These are phyloP conservation scores for Lachnellula suecica DNA, from an alignment of 2,329 filamentous ascomycete genomes.

Conservation along the genomic window DNA sequence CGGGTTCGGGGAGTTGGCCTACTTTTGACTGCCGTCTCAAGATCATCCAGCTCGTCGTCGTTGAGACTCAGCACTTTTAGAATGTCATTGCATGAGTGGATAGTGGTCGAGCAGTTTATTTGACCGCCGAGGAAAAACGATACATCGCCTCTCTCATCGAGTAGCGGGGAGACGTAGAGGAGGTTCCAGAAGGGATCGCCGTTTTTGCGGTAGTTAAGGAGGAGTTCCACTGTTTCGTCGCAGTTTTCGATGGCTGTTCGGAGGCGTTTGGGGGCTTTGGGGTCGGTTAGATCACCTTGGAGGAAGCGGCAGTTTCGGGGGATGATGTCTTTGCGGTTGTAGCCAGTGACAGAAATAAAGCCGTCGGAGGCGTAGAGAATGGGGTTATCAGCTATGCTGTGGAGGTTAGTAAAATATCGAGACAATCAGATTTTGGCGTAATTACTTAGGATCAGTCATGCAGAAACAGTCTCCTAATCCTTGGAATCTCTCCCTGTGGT, in stretches of 20 bases:
- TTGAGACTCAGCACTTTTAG: slow-evolving; percentile 45
- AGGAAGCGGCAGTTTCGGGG: slow-evolving; percentile 50
- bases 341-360: slow-evolving; percentile 52
- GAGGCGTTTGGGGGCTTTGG: slow-evolving; percentile 40
- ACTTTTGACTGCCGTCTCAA: slow-evolving; percentile 15
- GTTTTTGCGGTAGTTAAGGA: slow-evolving; percentile 51
- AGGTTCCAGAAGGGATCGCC: slow-evolving; percentile 58
- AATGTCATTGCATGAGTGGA: slow-evolving; percentile 50
- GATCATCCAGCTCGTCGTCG: slow-evolving; percentile 33
- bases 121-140: slow-evolving; percentile 56
- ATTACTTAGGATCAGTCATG: slow-evolving; percentile 48
- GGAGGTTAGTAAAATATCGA: no score
- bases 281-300: slow-evolving; percentile 47
- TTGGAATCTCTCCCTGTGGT: slow-evolving; percentile 42
- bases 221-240: slow-evolving; percentile 47
- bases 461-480: slow-evolving; percentile 60
- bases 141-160: slow-evolving; percentile 45
- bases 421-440: neutral
- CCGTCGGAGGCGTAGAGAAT: slow-evolving; percentile 50
- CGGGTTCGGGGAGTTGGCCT: slow-evolving; percentile 21
- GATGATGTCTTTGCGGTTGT: slow-evolving; percentile 45
- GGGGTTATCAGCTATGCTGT: slow-evolving; percentile 46
- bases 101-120: slow-evolving; percentile 55
- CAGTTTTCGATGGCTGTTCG: slow-evolving; percentile 40
- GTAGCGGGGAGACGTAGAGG: slow-evolving; percentile 52